A percentile compares a stretch with the other conserved stretches of the same genome.
These are phyloP conservation scores for Xylariomycetidae sp. DNA, from an alignment of 2,329 filamentous ascomycete species.

Conservation along the genomic window DNA sequence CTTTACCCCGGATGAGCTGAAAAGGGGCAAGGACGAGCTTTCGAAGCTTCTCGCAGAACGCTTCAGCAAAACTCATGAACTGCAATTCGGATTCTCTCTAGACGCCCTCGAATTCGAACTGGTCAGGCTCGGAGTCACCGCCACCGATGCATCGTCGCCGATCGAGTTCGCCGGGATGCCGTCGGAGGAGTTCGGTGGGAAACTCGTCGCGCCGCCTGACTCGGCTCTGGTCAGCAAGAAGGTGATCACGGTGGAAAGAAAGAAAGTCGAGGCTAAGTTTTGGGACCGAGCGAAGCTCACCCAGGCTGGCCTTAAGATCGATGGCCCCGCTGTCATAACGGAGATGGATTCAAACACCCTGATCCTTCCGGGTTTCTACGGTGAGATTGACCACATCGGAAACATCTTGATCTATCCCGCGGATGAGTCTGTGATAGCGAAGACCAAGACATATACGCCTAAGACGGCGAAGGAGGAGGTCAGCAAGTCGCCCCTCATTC, in stretches of 20 bases:
- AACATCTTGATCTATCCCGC: constrained; percentile 43
- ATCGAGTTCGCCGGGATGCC: constrained; percentile 32
- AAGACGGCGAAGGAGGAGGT: constrained; percentile 32
- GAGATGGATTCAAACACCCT: constrained; percentile 50
- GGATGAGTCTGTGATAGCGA: constrained; percentile 21
- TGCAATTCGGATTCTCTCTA: constrained; percentile 41
- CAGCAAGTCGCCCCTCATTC: constrained; percentile 34
- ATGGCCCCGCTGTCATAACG: constrained; percentile 41
- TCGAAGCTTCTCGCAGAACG: constrained; percentile 2
- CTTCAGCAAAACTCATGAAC: constrained; percentile 29
- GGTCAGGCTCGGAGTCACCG: constrained; percentile 41
- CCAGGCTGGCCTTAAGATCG: constrained; percentile 34
- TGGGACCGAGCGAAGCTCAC: constrained; percentile 39
- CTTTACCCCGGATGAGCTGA: constrained; percentile 30
- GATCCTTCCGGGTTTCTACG: constrained; percentile 40
- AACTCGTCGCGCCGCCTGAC: constrained; percentile 20
- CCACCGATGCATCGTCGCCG: constrained; percentile 36
- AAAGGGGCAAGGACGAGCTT: not conserved
- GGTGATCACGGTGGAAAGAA: constrained; percentile 34
- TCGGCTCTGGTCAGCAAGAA: constrained; percentile 33
- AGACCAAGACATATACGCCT: constrained; percentile 27
- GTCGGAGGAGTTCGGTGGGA: constrained; percentile 8
- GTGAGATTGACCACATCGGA: constrained; percentile 41
- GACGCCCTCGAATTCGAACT: constrained; percentile 40
- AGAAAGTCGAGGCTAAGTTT: constrained; percentile 34